phyloP scores from a whole-genome alignment of 2,329 filamentous ascomycete species.

The Pseudogymnoascus sp. region DNA sequence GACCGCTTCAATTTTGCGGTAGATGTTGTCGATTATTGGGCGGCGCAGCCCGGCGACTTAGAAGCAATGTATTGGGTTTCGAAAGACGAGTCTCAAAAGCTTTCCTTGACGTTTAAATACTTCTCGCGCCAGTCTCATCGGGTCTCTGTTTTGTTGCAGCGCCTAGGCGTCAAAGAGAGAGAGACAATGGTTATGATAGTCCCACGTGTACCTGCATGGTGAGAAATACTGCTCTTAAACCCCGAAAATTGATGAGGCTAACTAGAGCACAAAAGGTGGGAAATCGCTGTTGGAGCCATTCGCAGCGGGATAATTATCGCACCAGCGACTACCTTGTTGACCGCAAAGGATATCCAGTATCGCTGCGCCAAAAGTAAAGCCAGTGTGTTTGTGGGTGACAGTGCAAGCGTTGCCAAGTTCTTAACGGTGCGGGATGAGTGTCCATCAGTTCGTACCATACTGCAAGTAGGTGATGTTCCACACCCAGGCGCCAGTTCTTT shows the following conservation, averaged over 20 bases:
- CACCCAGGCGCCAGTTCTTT: not conserved
- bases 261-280: conserved; percentile 28
- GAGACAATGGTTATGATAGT: conserved; percentile 31
- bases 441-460: conserved; percentile 26
- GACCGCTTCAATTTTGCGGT: conserved; percentile 32
- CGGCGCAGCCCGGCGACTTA: conserved; percentile 21
- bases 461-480: conserved; percentile 23
- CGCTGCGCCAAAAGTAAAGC: conserved; percentile 28
- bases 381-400: conserved; percentile 32
- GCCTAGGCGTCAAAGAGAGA: conserved; percentile 27
- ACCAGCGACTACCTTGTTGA: conserved; percentile 31
- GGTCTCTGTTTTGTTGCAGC: conserved; percentile 27
- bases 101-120: conserved; percentile 28
- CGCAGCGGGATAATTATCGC: conserved; percentile 31
- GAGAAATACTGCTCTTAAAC: not conserved
- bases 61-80: conserved; percentile 34
- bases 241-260: not conserved
- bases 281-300: conserved; percentile 31
- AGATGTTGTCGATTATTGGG: conserved; percentile 35
- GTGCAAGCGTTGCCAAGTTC: conserved; percentile 28
- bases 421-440: conserved; percentile 26
- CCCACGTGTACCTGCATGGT: conserved; percentile 30
- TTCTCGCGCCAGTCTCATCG: conserved; percentile 31
- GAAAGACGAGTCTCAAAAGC: conserved; percentile 24
- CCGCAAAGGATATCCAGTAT: conserved; percentile 33